Evolutionary conservation across 805 yeast species (phyloP), one percentile per base, ranked within the genome.

Genomic region (Kazachstania bromeliacearum): DNA sequence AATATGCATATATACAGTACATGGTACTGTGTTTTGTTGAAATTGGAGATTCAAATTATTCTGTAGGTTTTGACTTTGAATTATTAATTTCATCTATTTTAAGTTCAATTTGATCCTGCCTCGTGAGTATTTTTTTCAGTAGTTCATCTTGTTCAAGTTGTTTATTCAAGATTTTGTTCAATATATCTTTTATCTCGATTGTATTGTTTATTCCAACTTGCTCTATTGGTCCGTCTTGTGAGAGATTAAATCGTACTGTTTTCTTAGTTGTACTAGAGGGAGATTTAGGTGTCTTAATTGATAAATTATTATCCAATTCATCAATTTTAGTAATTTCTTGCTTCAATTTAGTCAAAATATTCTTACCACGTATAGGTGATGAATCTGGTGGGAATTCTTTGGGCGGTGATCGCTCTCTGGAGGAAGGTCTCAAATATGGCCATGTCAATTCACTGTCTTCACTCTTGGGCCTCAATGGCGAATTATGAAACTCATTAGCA

Each of bases 401-500:
- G 15, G 13, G 9, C 22, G 22, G 28, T 2, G 35, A 24, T 18
- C 24, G 21, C 5, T 10, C 9, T 22, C 19, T 22, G 5, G 5
- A 4, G 7, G 26, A 10, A 4, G 27, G 27, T 5, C 16, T 22
- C 7, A 20, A 13, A 10, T 21, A 13, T 17, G 19, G 27, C 8
- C n/a, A 15, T 5, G 18, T 10, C 16, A 14, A 22, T 9, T 19
- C 16, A 5, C 10, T 21, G 14, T 19, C 29, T 7, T 23, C 26
- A 18, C 10, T 24, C 12, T 28, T 39, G 28, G 38, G 38, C 50
- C 20, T 16, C 12, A 29, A 24, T 22, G 29, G 29, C 10, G 34
- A 29, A 5, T 25, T 14, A 19, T 27, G 19, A 2, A 18, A 13
- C 5, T 66, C 66, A 0, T 64, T 59, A 3, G 46, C 35, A 6